Percentiles rank a stretch among this genome's conserved stretches.
Conservation (phyloP, 2,329 filamentous ascomycete species). For the Rhytidhysteron rufulum region DNA sequence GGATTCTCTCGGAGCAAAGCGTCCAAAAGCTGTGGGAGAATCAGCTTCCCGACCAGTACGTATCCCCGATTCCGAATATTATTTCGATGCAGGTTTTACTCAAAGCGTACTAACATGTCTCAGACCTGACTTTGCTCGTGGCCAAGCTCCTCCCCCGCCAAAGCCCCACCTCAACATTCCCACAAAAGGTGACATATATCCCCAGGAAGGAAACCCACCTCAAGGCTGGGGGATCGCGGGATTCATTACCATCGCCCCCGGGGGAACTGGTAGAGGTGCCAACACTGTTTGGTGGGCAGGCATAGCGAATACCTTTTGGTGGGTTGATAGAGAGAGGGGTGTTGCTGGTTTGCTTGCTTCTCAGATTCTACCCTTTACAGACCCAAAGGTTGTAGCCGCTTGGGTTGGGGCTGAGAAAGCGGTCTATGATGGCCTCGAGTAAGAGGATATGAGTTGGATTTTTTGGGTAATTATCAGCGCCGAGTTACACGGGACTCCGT, state of each 20-base stretch:
- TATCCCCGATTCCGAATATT: neutral
- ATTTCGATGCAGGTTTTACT: neutral
- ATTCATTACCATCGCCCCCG: conserved; percentile 44
- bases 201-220: conserved; percentile 45
- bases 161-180: conserved; percentile 50
- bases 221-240: conserved; percentile 64
- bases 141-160: conserved; percentile 35
- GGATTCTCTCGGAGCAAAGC: conserved; percentile 56
- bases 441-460: neutral
- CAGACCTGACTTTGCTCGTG: conserved; percentile 49
- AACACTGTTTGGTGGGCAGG: conserved; percentile 42
- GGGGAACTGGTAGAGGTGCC: conserved; percentile 47
- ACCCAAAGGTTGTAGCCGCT: conserved; percentile 25
- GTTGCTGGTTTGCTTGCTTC: conserved; percentile 41
- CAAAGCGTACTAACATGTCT: neutral
- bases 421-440: conserved; percentile 30
- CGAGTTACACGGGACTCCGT: too few relatives aligned
- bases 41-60: conserved; percentile 47
- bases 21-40: conserved; percentile 64
- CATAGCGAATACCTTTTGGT: conserved; percentile 60
- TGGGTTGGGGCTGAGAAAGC: conserved; percentile 34
- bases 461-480: too few relatives aligned
- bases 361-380: conserved; percentile 34
- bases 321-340: conserved; percentile 58
- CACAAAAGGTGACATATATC: conserved; percentile 48